Evolutionary conservation across 2,329 filamentous ascomycete species (phyloP), one percentile per base, ranked within the genome.

Genomic region (Apiospora marii): DNA sequence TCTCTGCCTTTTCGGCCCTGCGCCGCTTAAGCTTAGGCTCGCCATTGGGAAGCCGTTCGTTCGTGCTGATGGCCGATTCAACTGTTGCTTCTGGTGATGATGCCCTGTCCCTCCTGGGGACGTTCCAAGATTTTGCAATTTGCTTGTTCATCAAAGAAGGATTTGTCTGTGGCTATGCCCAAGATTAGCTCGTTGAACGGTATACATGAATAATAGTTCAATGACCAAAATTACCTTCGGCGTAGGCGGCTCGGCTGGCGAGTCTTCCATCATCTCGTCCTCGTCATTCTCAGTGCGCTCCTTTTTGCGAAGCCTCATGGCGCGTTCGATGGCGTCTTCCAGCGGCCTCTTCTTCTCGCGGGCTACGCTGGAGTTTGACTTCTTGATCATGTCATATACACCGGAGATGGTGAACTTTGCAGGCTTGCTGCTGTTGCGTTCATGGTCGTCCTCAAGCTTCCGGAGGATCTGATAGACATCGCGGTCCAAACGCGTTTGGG

Each of bases 301-400:
- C 76, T 94, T 90, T 75, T 91, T 92, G 6, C 96, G 85, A 24
- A 94, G 90, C 10, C 92, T 89, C 22, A 98, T 84, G 0, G 95
- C 94, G 10, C 94, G 88, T 74, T 97, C 94, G 75, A 98, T 94
- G 48, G 93, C 92, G 75, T 96, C 93, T 81, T 98, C 94, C 1
- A 98, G 84, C 0, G 92, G 86, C 74, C 91, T 92, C 82, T 96
- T 97, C 51, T 94, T 94, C 76, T 93, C 91, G 30, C 96, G 88
- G 74, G 93, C 94, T 30, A 98, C 83, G 76, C 93, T 95, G 0
- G 95, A 97, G 81, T 98, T 98, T 19, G 95, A 98, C 69, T 87
- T 85, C 77, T 95, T 94, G 74, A 98, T 94, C 73, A 89, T 90
- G 51, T 95, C 92, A 80, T 96, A 98, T 1, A 97, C 88, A 2